Evolutionary conservation across 768 basidiomycete genomes (phyloP), one percentile per base, ranked within the genome.

Genomic region (Leucosporidium yakuticum): DNA sequence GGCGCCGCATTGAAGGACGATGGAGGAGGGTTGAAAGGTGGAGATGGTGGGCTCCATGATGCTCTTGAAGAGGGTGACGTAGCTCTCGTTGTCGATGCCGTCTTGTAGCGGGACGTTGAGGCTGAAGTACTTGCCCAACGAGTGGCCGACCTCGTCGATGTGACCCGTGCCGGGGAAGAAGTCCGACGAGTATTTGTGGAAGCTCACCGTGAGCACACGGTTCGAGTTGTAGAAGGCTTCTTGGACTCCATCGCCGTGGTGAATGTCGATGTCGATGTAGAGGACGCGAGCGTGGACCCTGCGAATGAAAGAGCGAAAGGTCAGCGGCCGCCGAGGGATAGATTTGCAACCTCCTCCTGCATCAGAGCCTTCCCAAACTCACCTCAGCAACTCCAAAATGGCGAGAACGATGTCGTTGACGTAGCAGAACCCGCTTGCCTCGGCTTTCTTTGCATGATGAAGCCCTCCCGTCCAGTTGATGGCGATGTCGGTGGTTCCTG

Each of bases 391-490:
- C 75, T 99, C 95, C 23, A 98, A 81, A 59, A 99, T 96, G 0
- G 88, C 92, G 0, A 99, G 82, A 1, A 98, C 71, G 20, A 73
- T 73, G 60, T 73, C 71, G 77, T 99, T 99, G 27, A 98, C 85
- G 78, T 97, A 99, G 79, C 95, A 99, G 78, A 99, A 99, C 2
- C 95, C 95, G 75, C 93, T 97, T 12, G 96, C 94, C 80, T 98
- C 95, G 0, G 91, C 90, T 70, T 94, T 88, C 81, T 98, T 98
- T 3, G 95, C 96, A 75, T 99, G 96, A 79, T 99, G 96, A 25
- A 99, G 83, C 0, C 96, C 96, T 1, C 96, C 96, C 27, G 93
- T 93, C 96, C 96, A 99, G 76, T 97, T 98, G 74, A 99, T 91
- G 0, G 96, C 96, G 53, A 95, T 97, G 79, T 99, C 96, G 23